Evolutionary conservation across 2,329 filamentous ascomycete species (phyloP).

Genomic region (Aspergillus proliferans): DNA sequence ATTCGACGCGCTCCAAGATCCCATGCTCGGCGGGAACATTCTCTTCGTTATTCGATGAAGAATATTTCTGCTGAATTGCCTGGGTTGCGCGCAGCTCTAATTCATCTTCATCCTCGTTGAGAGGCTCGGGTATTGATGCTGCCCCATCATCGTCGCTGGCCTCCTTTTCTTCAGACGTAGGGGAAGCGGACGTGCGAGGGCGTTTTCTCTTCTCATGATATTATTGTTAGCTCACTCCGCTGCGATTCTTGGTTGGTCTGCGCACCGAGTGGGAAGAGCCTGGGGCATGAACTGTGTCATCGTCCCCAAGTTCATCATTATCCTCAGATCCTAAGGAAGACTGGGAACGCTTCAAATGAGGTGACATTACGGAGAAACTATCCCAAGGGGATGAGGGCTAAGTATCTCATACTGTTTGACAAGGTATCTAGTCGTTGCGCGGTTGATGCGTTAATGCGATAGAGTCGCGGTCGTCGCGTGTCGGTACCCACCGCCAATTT

Average conservation of each 20-base stretch:
- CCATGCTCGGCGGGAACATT: slow-evolving; percentile 76
- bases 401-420: background rate
- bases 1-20: slow-evolving; percentile 80
- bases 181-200: slow-evolving; percentile 29
- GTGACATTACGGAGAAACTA: slow-evolving; percentile 30
- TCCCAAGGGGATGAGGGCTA: background rate
- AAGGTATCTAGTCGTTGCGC: background rate
- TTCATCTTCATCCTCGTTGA: slow-evolving; percentile 30
- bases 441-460: background rate
- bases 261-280: slow-evolving; percentile 27
- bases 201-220: slow-evolving; percentile 36
- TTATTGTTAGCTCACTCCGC: slow-evolving; percentile 8
- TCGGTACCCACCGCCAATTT: background rate
- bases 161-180: slow-evolving; percentile 10
- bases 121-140: slow-evolving; percentile 12
- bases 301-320: slow-evolving; percentile 18
- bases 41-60: slow-evolving; percentile 47
- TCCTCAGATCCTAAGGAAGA: slow-evolving; percentile 24
- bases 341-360: slow-evolving; percentile 34
- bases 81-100: slow-evolving; percentile 59
- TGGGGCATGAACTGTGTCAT: slow-evolving; percentile 21
- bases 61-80: slow-evolving; percentile 49
- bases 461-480: background rate
- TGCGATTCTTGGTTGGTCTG: slow-evolving; percentile 5
- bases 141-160: slow-evolving; percentile 17